Evolutionary conservation across 805 yeast genomes (phyloP).

Genomic region (Torulaspora franciscae): DNA sequence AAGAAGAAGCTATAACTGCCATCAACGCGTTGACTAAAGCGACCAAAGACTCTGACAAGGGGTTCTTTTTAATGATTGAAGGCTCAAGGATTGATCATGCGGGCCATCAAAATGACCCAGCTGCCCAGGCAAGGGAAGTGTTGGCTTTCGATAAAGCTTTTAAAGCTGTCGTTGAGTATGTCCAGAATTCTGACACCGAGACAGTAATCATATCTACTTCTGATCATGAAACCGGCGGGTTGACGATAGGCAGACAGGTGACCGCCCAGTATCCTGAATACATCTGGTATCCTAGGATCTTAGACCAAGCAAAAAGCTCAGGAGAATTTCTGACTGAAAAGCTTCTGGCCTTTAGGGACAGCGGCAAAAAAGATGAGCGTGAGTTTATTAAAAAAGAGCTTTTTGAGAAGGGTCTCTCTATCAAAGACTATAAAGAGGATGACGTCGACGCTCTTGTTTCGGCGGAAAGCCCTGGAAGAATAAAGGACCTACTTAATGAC

Average conservation of each 20-base stretch:
- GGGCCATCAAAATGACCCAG: conserved; percentile 90
- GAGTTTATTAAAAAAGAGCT: conserved; percentile 50
- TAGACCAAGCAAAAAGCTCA: conserved; percentile 65
- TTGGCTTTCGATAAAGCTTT: conserved; percentile 83
- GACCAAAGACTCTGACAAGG: conserved; percentile 66
- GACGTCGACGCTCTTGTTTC: conserved; percentile 49
- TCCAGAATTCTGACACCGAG: conserved; percentile 62
- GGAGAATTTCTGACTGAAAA: conserved; percentile 62
- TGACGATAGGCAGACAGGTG: conserved; percentile 80
- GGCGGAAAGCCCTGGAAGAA: conserved; percentile 27
- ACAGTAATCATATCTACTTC: conserved; percentile 78
- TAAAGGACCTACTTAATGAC: conserved; percentile 51
- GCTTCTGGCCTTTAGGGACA: conserved; percentile 37
- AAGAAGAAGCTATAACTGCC: conserved; percentile 74
- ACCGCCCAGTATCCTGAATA: conserved; percentile 72
- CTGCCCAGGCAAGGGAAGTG: conserved; percentile 89
- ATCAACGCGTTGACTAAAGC: conserved; percentile 62
- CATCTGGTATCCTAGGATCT: conserved; percentile 77
- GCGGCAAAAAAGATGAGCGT: conserved; percentile 26
- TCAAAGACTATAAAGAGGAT: conserved; percentile 47
- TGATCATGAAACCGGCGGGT: conserved; percentile 96
- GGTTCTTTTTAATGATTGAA: conserved; percentile 82
- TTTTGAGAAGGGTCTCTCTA: conserved; percentile 62
- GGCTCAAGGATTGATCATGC: conserved; percentile 95
- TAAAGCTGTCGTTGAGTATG: conserved; percentile 65